Evolutionary conservation across 257 asterid genomes (phyloP).

Genomic region (Jasminum sambac): DNA sequence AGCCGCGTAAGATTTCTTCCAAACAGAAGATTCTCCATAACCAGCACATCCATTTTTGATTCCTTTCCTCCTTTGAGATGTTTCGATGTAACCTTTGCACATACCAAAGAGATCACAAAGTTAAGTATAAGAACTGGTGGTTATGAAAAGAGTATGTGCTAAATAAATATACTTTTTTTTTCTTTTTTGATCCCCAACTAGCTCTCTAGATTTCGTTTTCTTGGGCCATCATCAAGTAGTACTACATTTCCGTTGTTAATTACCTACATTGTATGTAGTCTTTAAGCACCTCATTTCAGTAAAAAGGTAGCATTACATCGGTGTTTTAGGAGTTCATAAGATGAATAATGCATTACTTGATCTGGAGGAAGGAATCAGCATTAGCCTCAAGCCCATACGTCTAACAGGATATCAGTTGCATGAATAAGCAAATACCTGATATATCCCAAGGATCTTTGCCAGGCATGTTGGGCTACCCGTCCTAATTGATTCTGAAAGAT

Average conservation of each 20-base stretch:
- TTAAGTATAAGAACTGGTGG: neutral
- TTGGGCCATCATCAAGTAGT: neutral
- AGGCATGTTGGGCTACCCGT: conserved; percentile 86
- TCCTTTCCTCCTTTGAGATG: conserved; percentile 92
- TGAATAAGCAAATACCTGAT: conserved; percentile 64
- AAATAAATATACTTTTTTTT: neutral
- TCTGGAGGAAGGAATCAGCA: conserved; percentile 1
- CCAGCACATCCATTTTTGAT: conserved; percentile 84
- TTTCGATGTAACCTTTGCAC: conserved; percentile 66
- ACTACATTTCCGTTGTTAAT: neutral
- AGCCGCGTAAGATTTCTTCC: conserved; percentile 78
- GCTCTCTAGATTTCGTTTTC: neutral
- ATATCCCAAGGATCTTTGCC: conserved; percentile 92
- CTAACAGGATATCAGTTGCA: conserved; percentile 10
- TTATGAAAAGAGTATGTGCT: neutral
- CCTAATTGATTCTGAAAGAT: conserved; percentile 70
- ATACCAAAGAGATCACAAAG: conserved; percentile 21
- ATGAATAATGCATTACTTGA: neutral
- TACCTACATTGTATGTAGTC: neutral
- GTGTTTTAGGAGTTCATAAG: neutral
- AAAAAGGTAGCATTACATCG: neutral
- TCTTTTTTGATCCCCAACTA: neutral
- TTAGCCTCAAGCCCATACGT: neutral
- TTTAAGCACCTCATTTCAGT: neutral
- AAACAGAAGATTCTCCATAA: conserved; percentile 95